A percentile compares a stretch with the other conserved stretches of the same genome.
These are phyloP conservation scores for Eleusine indica DNA, from an alignment of 176 grass and related monocot species.

Conservation along the genomic window DNA sequence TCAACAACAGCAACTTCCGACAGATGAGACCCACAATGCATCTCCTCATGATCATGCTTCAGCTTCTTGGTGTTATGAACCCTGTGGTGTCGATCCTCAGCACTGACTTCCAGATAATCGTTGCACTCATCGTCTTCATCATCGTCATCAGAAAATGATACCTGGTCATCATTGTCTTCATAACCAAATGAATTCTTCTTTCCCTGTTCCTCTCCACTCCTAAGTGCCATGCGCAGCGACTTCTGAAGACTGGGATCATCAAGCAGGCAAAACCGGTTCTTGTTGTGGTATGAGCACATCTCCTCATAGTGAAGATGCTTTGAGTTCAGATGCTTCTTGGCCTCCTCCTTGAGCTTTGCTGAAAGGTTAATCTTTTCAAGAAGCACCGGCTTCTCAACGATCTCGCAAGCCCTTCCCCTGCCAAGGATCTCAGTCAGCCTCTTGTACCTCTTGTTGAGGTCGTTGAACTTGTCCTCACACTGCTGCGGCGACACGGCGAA, in stretches of 20 bases:
- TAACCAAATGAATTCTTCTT: conserved; percentile 44
- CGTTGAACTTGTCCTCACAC: conserved; percentile 91
- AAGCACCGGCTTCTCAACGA: conserved; percentile 65
- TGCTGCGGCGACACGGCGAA: conserved; percentile 64
- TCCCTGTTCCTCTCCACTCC: conserved; percentile 44
- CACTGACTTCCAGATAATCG: conserved; percentile 38
- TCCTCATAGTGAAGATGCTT: conserved; percentile 85
- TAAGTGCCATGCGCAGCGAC: conserved; percentile 51
- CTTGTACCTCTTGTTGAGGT: conserved; percentile 89
- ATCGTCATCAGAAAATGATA: conserved; percentile 43
- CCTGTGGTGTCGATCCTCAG: conserved; percentile 26
- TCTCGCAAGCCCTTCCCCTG: conserved; percentile 58
- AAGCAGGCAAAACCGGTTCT: conserved; percentile 57
- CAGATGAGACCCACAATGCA: conserved; percentile 41
- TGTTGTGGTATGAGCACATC: conserved; percentile 89
- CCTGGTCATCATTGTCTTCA: conserved; percentile 49
- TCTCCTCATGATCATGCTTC: conserved; percentile 38
- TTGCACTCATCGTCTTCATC: conserved; percentile 48
- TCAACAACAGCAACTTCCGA: conserved; percentile 45
- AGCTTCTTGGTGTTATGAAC: conserved; percentile 31
- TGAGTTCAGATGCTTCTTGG: conserved; percentile 60
- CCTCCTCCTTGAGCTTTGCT: conserved; percentile 67
- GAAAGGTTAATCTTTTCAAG: conserved; percentile 50
- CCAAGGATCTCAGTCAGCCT: conserved; percentile 76
- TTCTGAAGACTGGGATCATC: conserved; percentile 58